These are phyloP conservation scores for Mrakia hoshinonis DNA, from an alignment of 768 basidiomycete species.

Conservation along the genomic window DNA sequence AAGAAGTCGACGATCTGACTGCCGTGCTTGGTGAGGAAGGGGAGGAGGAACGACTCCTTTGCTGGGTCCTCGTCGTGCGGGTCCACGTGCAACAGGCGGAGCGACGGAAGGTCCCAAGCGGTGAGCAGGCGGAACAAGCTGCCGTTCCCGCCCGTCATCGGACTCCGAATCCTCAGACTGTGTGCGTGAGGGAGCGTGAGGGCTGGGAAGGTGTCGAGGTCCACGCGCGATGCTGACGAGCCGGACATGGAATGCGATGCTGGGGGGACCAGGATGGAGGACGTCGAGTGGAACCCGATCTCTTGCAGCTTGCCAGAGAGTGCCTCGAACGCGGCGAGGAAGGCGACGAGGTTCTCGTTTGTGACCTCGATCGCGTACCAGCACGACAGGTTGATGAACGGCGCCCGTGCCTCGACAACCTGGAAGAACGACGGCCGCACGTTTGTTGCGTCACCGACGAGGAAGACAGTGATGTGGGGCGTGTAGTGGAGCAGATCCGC, in stretches of 20 bases:
- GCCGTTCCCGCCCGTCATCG: constrained; percentile 9
- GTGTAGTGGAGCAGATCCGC: not conserved
- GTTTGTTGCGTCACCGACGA: not conserved
- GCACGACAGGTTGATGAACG: not conserved
- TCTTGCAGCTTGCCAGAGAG: not conserved
- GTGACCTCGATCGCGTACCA: constrained; percentile 9
- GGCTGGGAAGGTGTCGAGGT: not conserved
- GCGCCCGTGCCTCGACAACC: not conserved
- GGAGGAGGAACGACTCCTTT: not conserved
- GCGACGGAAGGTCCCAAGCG: not conserved
- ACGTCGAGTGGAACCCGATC: not conserved
- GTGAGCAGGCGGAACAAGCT: not conserved
- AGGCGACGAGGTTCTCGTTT: not conserved
- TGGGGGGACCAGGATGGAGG: constrained; percentile 1
- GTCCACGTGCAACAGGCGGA: not conserved
- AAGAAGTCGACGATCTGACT: not conserved
- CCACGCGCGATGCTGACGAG: not conserved
- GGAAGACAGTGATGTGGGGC: not conserved
- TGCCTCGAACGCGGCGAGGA: not conserved
- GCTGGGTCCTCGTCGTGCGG: constrained; percentile 3
- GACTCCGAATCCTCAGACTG: not conserved
- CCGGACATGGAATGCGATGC: too few relatives aligned
- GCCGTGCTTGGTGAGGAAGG: not conserved
- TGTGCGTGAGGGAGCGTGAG: not conserved
- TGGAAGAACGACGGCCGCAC: not conserved